Evolutionary conservation across 2,329 filamentous ascomycete species (phyloP), one percentile per base, ranked within the genome.

Genomic region (Aureobasidium namibiae): DNA sequence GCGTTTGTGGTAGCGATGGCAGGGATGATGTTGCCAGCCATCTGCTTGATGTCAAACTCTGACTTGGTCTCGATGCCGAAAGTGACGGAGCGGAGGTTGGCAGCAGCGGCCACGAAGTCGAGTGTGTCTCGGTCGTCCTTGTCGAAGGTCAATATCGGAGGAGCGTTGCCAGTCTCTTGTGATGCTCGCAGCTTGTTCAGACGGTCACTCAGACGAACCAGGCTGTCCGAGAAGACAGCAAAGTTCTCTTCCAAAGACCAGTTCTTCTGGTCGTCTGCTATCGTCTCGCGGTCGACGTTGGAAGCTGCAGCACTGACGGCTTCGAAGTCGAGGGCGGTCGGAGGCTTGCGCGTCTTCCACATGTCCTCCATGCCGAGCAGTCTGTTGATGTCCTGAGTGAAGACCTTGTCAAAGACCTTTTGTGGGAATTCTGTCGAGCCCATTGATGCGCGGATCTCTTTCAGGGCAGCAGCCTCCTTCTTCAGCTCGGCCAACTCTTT

Each of bases 21-120:
- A 1, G 94, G 94, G 62, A 99, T 99, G 67, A 99, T 99, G 71
- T 99, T 99, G 57, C 94, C 94, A 4, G 94, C 94, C 92, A 97
- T 99, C 74, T 99, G 83, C 76, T 99, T 99, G 67, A 94, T 92
- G 69, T 97, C 92, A 69, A 97, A 99, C 61, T 95, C 90, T 23
- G 91, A 95, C 71, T 90, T 92, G 4, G 79, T 76, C 57, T 92
- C 88, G 60, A 99, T 96, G 59, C 86, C 88, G 69, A 99, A 99
- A n/a, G 95, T 81, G 24, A 83, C 79, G 1, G 92, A 94, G 45
- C 94, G 84, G 24, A 99, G 82, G 68, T 99, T 99, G 31, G 92
- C 90, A 65, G 88, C 90, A 0, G 94, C 85, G 1, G 91, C 83
- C 7, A 99, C 94, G 71, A 99, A 97, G 69, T 99, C 92, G 8